Base-by-base conservation (phyloP, 2,329 filamentous ascomycete genomes). In the Fusarium sacchari region DNA sequence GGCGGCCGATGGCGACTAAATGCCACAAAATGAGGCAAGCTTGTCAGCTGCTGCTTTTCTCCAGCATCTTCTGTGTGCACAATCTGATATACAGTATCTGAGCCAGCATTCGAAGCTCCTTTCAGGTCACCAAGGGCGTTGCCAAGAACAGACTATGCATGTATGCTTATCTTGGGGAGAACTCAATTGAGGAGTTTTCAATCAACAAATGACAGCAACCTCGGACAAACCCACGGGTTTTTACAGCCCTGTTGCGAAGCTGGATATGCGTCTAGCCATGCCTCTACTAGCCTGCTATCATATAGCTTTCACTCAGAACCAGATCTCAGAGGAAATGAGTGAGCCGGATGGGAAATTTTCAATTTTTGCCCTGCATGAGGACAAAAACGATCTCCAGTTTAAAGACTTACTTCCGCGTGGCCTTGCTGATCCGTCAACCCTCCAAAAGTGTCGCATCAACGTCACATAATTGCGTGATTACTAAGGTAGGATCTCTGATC, bases 1-100 rank as follows among this genome's bases (percentile, higher is more conserved):
- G 76, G 76, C 70, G 52, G 26, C 37, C 52, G 69, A 78, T 78
- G 73, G 66, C 76, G 76, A 72, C 63, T 69, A 58, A 60, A 76
- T 67, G 53, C 52, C 56, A 66, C 62, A 60, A 61, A 65, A 78
- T 78, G 74, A 72, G 73, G 69, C 61, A 42, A 52, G n/a, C 60
- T 66, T 70, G 55, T 60, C 65, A 57, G 57, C 56, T 74, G 46
- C 55, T 13, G 42, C 47, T 36, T 20, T 6, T 28, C 56, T 26
- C 55, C 44, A 52, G 42, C 32, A n/a, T 46, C n/a, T 36, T 43
- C 57, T 50, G 26, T 15, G n/a, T 12, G 12, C 24, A 18, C n/a
- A 20, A 20, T 6, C 18, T 34, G 30, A 24, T 50, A 14, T 24
- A 34, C 50, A 55, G 15, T 18, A 26, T 26, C n/a, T 20, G 11